Evolutionary conservation across 805 yeast species (phyloP).

Genomic region (Lipomyces lipofer): DNA sequence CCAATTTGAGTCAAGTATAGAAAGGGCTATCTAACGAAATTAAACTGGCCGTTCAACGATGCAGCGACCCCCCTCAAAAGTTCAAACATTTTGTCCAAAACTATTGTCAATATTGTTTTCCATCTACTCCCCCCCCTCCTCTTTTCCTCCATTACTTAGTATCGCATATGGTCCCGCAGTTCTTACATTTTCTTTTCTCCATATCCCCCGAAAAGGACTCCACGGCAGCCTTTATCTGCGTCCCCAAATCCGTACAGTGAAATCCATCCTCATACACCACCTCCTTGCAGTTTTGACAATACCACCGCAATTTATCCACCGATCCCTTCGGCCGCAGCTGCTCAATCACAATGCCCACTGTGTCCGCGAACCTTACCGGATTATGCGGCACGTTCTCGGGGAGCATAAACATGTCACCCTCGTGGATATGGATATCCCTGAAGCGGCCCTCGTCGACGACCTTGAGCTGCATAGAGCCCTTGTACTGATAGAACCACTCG

Average conservation of each 20-base stretch:
- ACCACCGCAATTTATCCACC: constrained; percentile 82
- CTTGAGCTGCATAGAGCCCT: constrained; percentile 78
- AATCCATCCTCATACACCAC: constrained; percentile 69
- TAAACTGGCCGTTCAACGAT: too few relatives aligned
- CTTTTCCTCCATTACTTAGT: background rate
- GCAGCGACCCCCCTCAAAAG: too few relatives aligned
- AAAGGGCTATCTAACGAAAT: too few relatives aligned
- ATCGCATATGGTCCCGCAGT: constrained; percentile 59
- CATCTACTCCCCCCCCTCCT: too few relatives aligned
- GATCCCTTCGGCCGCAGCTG: constrained; percentile 80
- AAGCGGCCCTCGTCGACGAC: constrained; percentile 81
- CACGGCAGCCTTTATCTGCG: constrained; percentile 86
- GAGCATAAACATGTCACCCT: constrained; percentile 84
- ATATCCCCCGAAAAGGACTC: constrained; percentile 63
- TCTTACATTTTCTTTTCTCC: constrained; percentile 66
- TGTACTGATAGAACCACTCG: constrained; percentile 86
- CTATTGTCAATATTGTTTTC: too few relatives aligned
- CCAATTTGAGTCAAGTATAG: too few relatives aligned
- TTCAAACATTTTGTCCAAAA: too few relatives aligned
- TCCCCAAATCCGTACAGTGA: constrained; percentile 78
- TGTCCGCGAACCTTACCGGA: constrained; percentile 81
- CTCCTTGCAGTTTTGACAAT: constrained; percentile 68
- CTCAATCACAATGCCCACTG: constrained; percentile 88
- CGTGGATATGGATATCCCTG: constrained; percentile 69
- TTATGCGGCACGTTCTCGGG: constrained; percentile 87